Evolutionary conservation across 1,284 basidiomycete genomes (phyloP), one percentile per base, ranked within the genome.

Genomic region (Malassezia yamatoensis): DNA sequence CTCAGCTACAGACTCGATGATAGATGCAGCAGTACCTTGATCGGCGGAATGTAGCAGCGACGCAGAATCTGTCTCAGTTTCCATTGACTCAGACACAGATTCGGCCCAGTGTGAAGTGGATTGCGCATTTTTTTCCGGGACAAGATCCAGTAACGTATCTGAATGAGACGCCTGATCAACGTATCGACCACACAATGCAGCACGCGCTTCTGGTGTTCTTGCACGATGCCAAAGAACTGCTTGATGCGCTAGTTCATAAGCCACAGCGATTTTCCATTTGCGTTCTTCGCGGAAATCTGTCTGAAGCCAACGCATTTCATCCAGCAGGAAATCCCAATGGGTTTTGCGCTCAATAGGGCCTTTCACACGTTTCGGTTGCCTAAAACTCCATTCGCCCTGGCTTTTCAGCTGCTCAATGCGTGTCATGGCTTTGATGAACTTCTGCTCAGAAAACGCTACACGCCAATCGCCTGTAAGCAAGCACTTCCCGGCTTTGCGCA

Each of bases 261-360:
- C 91, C 16, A 90, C 74, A 0, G 85, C 84, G 35, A 87, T 78
- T 75, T 98, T 98, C 91, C 91, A 98, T 57, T 83, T 82, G 49
- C 88, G 80, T 72, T 99, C 94, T 76, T 98, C 90, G 8, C 86
- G 83, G 67, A 90, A 96, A 70, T 99, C 94, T 13, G 83, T 83
- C 45, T 90, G 86, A 81, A 99, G 85, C 94, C 93, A 98, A 81
- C 87, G 88, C 89, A 96, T 90, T 77, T 98, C 94, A 60, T 98
- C 94, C 72, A 98, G 78, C 32, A 98, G 78, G 75, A 90, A 88
- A 75, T 98, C 94, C 88, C 90, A 93, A 67, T 96, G 90, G 0
- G 86, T 83, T 76, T 96, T 96, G 5, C 80, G 79, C 35, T 88
- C 76, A 1, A 84, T 82, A 8, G 89, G 88, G 8, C 84, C 85